Evolutionary conservation across 2,329 filamentous ascomycete genomes (phyloP).

Genomic region (Mycogone perniciosa): DNA sequence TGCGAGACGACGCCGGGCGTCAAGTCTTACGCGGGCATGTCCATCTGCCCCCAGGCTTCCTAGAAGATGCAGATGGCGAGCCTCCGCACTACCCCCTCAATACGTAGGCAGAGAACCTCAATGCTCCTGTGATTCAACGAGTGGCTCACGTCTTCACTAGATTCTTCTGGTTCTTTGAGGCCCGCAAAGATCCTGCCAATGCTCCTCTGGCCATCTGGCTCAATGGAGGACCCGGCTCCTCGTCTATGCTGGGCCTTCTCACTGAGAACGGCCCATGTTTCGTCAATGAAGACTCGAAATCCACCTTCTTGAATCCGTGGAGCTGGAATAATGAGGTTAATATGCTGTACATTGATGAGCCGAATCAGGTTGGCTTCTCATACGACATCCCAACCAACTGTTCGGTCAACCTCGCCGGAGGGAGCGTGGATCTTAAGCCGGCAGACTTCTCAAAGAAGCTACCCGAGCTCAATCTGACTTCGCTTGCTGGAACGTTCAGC

Average conservation of each 20-base stretch:
- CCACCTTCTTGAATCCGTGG: conserved; percentile 51
- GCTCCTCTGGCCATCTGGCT: conserved; percentile 54
- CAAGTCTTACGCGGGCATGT: conserved; percentile 63
- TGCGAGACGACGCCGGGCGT: conserved; percentile 51
- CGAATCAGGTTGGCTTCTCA: conserved; percentile 62
- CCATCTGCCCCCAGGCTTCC: conserved; percentile 39
- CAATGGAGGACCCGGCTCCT: conserved; percentile 57
- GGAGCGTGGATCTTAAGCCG: conserved; percentile 40
- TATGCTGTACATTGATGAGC: conserved; percentile 53
- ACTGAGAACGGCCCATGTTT: conserved; percentile 50
- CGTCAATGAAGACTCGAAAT: conserved; percentile 41
- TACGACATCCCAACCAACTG: conserved; percentile 60
- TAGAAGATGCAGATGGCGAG: conserved; percentile 38
- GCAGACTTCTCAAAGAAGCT: conserved; percentile 31
- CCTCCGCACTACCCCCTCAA: conserved; percentile 36
- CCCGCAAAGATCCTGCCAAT: conserved; percentile 33
- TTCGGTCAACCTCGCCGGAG: conserved; percentile 46
- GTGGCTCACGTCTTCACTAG: conserved; percentile 12
- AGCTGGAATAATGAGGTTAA: conserved; percentile 54
- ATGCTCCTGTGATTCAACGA: background rate
- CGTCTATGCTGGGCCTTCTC: conserved; percentile 59
- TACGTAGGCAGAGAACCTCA: conserved; percentile 33
- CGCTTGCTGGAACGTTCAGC: conserved; percentile 27
- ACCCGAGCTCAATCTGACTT: conserved; percentile 32
- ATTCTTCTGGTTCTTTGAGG: conserved; percentile 47